Conservation (phyloP, 2,329 filamentous ascomycete genomes). For the Diaporthe caulivora region DNA sequence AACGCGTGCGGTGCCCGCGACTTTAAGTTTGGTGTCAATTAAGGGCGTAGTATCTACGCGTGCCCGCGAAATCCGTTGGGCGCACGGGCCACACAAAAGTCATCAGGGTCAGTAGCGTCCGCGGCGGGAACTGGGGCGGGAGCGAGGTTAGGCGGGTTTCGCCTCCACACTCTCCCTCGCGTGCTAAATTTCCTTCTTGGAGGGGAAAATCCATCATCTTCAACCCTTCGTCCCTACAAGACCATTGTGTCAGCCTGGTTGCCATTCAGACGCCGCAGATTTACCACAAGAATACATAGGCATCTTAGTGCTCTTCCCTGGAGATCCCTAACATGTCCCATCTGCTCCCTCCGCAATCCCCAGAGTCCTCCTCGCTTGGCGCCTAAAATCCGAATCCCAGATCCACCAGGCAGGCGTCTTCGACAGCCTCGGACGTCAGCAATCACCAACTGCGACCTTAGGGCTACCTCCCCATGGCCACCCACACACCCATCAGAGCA, state of each 20-base stretch:
- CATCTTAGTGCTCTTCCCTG: not conserved
- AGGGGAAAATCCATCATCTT: conserved; percentile 32
- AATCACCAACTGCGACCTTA: not conserved
- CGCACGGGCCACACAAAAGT: not conserved
- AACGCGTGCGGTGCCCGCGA: not conserved
- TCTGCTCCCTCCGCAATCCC: conserved; percentile 8
- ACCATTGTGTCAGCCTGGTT: not conserved
- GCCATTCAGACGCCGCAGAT: conserved; percentile 30
- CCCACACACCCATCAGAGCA: conserved; percentile 36
- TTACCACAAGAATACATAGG: conserved; percentile 3
- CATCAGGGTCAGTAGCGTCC: conserved; percentile 1
- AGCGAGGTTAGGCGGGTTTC: conserved; percentile 1
- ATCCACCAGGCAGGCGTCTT: conserved; percentile 27
- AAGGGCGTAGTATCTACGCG: not conserved
- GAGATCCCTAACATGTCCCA: conserved; percentile 35
- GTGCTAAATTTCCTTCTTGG: conserved; percentile 31
- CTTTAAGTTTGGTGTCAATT: not conserved
- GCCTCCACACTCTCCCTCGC: conserved; percentile 29
- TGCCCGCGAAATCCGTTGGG: not conserved
- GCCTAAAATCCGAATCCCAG: conserved; percentile 13
- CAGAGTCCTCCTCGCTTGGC: conserved; percentile 6
- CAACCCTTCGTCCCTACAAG: not conserved
- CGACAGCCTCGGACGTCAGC: conserved; percentile 18
- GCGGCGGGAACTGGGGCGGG: conserved; percentile 1
- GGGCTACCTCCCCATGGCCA: conserved; percentile 33